A percentile compares a stretch with the other conserved stretches of the same genome.
phyloP scores from a whole-genome alignment of 805 yeast species.

The Metschnikowia dekortorum region DNA sequence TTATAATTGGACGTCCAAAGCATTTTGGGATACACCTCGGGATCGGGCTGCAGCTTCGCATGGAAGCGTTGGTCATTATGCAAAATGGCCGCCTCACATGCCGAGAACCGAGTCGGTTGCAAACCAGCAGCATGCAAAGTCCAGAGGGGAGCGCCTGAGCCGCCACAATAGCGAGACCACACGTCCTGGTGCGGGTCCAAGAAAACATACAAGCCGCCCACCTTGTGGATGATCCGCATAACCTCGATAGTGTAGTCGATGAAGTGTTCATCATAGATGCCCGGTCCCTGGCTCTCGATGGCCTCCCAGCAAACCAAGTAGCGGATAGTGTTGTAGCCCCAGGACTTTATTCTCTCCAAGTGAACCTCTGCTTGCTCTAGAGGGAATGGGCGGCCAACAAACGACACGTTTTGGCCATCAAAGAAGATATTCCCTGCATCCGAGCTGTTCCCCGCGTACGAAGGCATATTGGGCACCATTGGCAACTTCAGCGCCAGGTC shows the following conservation, averaged over 20 bases:
- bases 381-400: constrained; percentile 79
- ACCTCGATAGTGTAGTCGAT: constrained; percentile 65
- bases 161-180: constrained; percentile 87
- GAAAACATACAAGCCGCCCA: constrained; percentile 75
- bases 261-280: constrained; percentile 70
- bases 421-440: constrained; percentile 46
- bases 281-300: constrained; percentile 84
- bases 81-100: constrained; percentile 74
- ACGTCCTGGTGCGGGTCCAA: constrained; percentile 92
- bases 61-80: constrained; percentile 49
- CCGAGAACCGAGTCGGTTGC: constrained; percentile 66
- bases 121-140: constrained; percentile 85
- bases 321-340: constrained; percentile 80
- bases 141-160: constrained; percentile 94
- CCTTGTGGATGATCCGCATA: constrained; percentile 49
- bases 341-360: constrained; percentile 60
- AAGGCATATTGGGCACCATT: constrained; percentile 44
- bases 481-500: constrained; percentile 78
- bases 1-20: constrained; percentile 88
- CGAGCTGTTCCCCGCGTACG: constrained; percentile 35
- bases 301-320: constrained; percentile 90
- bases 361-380: constrained; percentile 68
- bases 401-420: constrained; percentile 72
- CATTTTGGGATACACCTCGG: constrained; percentile 71
- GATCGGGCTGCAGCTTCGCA: constrained; percentile 29